Conservation (phyloP, 192 early-diverging fungal genomes). For the Entomortierella parvispora region DNA sequence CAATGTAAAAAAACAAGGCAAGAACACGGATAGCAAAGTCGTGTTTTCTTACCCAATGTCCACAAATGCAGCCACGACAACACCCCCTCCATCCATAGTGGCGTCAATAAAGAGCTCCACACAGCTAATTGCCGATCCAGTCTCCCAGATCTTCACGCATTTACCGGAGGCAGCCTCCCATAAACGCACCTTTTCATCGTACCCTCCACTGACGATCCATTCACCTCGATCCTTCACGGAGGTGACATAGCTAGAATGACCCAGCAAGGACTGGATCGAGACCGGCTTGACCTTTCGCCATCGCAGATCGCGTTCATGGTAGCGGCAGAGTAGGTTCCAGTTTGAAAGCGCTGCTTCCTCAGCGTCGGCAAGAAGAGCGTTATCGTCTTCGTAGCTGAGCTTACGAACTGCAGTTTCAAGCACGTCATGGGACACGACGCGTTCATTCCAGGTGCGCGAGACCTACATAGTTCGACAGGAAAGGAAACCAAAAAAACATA, state of each 20-base stretch:
- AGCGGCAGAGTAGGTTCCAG: slow-evolving; percentile 43
- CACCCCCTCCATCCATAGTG: slow-evolving; percentile 25
- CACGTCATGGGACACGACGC: slow-evolving; percentile 9
- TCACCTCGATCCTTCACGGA: slow-evolving; percentile 26
- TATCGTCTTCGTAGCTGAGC: slow-evolving; percentile 13
- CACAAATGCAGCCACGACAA: slow-evolving; percentile 45
- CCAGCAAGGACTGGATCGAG: slow-evolving; percentile 16
- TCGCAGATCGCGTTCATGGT: slow-evolving; percentile 23
- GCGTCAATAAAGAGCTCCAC: slow-evolving; percentile 28
- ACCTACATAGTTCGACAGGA: slow-evolving; percentile 12
- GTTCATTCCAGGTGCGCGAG: slow-evolving; percentile 21
- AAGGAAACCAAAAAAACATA: not conserved
- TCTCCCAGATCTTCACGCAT: slow-evolving; percentile 48
- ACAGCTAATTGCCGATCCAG: slow-evolving; percentile 43
- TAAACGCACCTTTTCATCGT: slow-evolving; percentile 49
- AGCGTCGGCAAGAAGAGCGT: not conserved
- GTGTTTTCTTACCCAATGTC: slow-evolving; percentile 42
- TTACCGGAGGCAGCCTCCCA: slow-evolving; percentile 44
- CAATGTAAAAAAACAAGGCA: too few species aligned
- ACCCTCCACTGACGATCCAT: slow-evolving; percentile 48
- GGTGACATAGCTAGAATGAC: slow-evolving; percentile 42
- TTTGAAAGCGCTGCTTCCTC: slow-evolving; percentile 12
- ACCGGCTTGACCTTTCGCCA: slow-evolving; percentile 22
- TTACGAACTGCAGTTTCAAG: slow-evolving; percentile 4
- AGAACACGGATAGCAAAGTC: too few species aligned